A percentile compares a stretch with the other conserved stretches of the same genome.
Conservation (phyloP, 2,329 filamentous ascomycete species). For the Aspergillus caelatus region DNA sequence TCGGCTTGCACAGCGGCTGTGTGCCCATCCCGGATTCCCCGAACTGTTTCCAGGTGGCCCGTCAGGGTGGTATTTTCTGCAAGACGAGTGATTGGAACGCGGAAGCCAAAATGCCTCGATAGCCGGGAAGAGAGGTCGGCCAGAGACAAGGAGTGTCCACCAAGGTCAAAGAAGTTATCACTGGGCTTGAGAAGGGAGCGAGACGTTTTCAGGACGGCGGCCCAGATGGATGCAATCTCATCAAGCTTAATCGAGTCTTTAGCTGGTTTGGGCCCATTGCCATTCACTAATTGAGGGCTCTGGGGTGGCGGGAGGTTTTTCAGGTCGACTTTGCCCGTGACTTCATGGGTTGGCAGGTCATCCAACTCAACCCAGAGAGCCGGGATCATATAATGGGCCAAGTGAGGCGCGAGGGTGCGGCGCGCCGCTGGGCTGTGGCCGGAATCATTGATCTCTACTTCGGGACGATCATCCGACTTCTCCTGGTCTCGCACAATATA, state of each 20-base stretch:
- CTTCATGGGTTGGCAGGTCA: constrained; percentile 71
- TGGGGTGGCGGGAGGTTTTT: constrained; percentile 70
- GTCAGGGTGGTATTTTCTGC: constrained; percentile 72
- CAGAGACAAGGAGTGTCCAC: constrained; percentile 76
- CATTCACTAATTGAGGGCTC: constrained; percentile 49
- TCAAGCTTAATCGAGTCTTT: constrained; percentile 68
- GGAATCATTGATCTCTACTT: constrained; percentile 68
- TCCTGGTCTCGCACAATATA: constrained; percentile 73
- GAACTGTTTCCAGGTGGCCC: constrained; percentile 73
- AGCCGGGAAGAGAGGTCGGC: constrained; percentile 74
- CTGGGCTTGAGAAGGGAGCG: constrained; percentile 64
- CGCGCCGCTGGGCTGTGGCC: constrained; percentile 72
- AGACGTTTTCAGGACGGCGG: constrained; percentile 68
- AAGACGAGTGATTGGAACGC: constrained; percentile 70
- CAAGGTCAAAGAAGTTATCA: constrained; percentile 79
- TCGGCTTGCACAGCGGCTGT: constrained; percentile 76
- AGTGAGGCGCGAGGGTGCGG: constrained; percentile 63
- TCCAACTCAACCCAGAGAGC: constrained; percentile 75
- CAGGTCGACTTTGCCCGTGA: constrained; percentile 77
- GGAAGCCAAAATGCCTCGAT: constrained; percentile 71
- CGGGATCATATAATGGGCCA: constrained; percentile 84
- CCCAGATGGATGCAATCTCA: constrained; percentile 73
- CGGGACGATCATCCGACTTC: constrained; percentile 56
- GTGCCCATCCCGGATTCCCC: constrained; percentile 70
- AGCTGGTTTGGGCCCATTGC: constrained; percentile 49